Evolutionary conservation across 345 rosid genomes (phyloP), one percentile per base, ranked within the genome.

Genomic region (Corchorus olitorius): DNA sequence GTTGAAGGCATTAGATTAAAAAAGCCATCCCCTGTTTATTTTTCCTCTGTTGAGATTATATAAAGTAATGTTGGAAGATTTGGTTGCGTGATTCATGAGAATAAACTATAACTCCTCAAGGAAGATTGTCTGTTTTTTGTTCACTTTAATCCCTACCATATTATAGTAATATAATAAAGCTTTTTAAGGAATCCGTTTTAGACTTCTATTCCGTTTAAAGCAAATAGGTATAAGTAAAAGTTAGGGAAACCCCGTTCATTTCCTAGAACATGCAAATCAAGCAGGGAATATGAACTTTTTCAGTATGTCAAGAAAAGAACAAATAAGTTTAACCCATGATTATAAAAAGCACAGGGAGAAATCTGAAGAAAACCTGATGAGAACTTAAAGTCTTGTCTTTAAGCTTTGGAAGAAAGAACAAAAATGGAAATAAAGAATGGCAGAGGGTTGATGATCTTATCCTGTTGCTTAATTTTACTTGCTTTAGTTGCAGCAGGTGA

Each of bases 401-500:
- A 46, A 66, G 71, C 37, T 15, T 52, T 67, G 5, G 41, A 39
- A 39, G 43, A 39, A 39, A 39, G 55, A 49, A 48, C 27, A n/a
- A 49, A n/a, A 49, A 68, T 68, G 72, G 56, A 68, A 54, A 68
- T 27, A 49, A 49, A 33, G 58, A 49, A 4, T 48, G 56, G 58
- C 19, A 68, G 19, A 27, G 72, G 58, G 49, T 14, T 68, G 5
- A 27, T 68, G 5, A 27, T 68, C 72, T 15, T 68, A 9, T 19
- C 58, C 6, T 68, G 56, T 33, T 68, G 58, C 43, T 4, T 68
- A 48, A 15, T 49, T 27, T 49, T 27, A 27, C 56, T 68, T 49
- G 13, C 41, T 68, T 68, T 68, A 50, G 13, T 68, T 49, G 72
- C 72, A 27, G 72, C 56, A 68, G 72, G 72, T 49, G 72, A 48